Evolutionary conservation across 352 stramenopile species (phyloP).

Genomic region (Globisporangium takayamanum): DNA sequence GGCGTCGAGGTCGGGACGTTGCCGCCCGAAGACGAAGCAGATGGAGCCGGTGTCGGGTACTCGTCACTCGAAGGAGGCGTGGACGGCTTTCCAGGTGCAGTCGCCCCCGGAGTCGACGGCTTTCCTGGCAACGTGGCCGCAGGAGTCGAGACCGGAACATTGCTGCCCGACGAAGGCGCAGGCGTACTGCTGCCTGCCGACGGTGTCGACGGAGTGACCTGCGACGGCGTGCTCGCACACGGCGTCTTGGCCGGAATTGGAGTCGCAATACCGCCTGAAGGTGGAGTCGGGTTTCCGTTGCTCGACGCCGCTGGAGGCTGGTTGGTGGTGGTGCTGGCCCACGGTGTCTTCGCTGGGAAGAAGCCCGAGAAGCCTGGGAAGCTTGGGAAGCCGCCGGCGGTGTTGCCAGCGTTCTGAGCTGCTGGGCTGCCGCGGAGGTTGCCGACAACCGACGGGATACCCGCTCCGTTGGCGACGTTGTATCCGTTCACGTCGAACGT

Average conservation of each 20-base stretch:
- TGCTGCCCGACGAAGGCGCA: not conserved
- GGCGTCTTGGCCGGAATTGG: not conserved
- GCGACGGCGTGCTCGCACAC: not conserved
- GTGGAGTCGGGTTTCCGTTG: not conserved
- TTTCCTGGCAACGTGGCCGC: not conserved
- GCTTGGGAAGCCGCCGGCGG: not conserved
- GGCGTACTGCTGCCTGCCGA: not conserved
- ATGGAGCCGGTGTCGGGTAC: no score
- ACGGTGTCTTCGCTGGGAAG: constrained; percentile 6
- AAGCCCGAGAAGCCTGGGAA: not conserved
- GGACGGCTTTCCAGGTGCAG: not conserved
- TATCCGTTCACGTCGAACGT: constrained; percentile 7
- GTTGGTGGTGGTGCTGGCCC: not conserved
- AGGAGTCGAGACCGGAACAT: not conserved
- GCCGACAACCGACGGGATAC: constrained; percentile 2
- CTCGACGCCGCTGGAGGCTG: not conserved
- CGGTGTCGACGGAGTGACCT: not conserved
- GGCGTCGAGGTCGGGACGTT: not conserved
- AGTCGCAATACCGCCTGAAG: not conserved
- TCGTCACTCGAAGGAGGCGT: no score
- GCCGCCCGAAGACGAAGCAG: not conserved
- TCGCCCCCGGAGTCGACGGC: not conserved
- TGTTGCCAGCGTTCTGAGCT: not conserved
- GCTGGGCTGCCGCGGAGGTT: constrained; percentile 1
- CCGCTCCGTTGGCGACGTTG: constrained; percentile 1